Evolutionary conservation across 495 filamentous ascomycete species (phyloP).

Genomic region (Penicillium antarcticum): DNA sequence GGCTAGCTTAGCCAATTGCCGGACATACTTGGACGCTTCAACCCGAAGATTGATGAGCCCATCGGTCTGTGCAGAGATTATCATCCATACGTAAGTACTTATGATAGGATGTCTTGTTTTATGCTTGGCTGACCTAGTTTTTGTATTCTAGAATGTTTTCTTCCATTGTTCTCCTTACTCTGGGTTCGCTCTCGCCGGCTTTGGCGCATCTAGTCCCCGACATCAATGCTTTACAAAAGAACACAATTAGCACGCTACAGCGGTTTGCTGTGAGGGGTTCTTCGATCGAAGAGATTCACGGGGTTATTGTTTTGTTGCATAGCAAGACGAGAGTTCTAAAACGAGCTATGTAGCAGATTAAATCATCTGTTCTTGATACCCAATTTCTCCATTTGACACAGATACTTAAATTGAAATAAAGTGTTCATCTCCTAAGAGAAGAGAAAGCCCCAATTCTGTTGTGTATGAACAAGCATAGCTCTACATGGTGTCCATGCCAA

Average conservation of each 20-base stretch:
- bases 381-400: no score
- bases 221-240: background rate
- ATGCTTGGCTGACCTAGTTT: background rate
- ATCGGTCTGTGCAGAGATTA: background rate
- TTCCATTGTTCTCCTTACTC: background rate
- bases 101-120: no score
- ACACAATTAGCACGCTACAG: background rate
- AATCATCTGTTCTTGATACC: background rate
- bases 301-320: background rate
- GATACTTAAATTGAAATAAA: no score
- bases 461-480: no score
- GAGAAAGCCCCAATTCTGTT: no score
- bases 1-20: background rate
- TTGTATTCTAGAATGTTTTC: background rate
- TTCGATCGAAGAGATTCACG: constrained; percentile 2
- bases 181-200: background rate
- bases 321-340: constrained; percentile 1
- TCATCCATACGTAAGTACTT: constrained; percentile 3
- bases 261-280: background rate
- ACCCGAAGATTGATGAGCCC: background rate
- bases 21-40: background rate
- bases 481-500: no score
- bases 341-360: background rate
- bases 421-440: no score
- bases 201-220: background rate